phyloP scores from a whole-genome alignment of 163 green algal genomes.

The Trebouxiophyceae sp. region DNA sequence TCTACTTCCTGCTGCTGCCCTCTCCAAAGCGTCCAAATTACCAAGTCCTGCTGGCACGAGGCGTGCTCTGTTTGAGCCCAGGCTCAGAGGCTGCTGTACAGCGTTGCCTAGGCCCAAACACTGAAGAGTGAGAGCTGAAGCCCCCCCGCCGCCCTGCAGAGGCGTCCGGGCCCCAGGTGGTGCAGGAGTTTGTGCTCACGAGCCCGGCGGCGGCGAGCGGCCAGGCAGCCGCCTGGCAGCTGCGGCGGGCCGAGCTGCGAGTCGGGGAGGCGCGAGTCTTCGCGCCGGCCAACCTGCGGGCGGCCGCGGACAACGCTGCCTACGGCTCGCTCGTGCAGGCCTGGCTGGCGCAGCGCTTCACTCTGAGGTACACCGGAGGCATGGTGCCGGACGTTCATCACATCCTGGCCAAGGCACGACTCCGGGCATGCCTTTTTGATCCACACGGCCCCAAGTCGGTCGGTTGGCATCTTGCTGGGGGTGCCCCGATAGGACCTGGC shows the following conservation, averaged over 20 bases:
- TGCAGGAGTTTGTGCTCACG: conserved; percentile 44
- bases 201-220: conserved; percentile 2
- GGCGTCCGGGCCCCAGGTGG: conserved; percentile 2
- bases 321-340: conserved; percentile 55
- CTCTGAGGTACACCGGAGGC: conserved; percentile 71
- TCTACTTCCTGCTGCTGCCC: no score
- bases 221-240: conserved; percentile 12
- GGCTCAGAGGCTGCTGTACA: no score
- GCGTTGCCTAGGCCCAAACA: no score
- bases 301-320: conserved; percentile 33
- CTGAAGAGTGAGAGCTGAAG: no score
- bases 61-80: no score
- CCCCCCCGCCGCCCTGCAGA: no score
- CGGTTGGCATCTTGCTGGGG: background rate
- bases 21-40: no score
- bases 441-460: background rate
- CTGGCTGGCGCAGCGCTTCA: conserved; percentile 62
- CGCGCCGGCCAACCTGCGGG: conserved; percentile 72
- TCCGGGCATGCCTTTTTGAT: background rate
- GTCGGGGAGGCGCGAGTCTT: conserved; percentile 43
- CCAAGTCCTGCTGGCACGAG: no score
- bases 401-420: conserved; percentile 66
- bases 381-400: conserved; percentile 88
- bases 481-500: no score
- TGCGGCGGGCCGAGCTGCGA: conserved; percentile 17